Evolutionary conservation across 2,329 filamentous ascomycete genomes (phyloP).

Genomic region (Coniosporium tulheliwenetii): DNA sequence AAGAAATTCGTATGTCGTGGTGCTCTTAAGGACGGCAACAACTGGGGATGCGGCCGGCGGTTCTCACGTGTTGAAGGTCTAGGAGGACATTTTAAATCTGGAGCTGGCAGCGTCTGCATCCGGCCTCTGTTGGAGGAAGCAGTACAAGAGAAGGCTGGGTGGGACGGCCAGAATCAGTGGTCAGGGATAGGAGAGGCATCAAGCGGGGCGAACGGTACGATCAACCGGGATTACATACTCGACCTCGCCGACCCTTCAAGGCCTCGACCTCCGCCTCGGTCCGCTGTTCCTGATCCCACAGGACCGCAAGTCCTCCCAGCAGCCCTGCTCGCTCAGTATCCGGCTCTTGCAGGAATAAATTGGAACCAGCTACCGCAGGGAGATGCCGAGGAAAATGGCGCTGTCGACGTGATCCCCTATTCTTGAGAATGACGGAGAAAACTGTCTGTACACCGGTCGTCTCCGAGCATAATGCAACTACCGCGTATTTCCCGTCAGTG

Average conservation of each 20-base stretch:
- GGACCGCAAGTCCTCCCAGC: constrained; percentile 58
- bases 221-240: constrained; percentile 34
- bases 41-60: constrained; percentile 85
- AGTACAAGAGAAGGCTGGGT: constrained; percentile 68
- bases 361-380: constrained; percentile 71
- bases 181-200: too few species aligned
- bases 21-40: constrained; percentile 63
- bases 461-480: too few species aligned
- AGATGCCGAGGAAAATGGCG: too few species aligned
- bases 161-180: too few species aligned
- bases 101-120: constrained; percentile 91
- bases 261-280: too few species aligned
- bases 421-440: too few species aligned
- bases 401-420: too few species aligned
- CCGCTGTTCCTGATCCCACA: too few species aligned
- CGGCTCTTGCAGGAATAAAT: constrained; percentile 77
- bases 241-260: neutral
- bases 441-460: too few species aligned
- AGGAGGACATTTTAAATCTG: constrained; percentile 85
- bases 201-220: too few species aligned
- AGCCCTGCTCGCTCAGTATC: constrained; percentile 84
- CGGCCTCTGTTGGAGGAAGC: constrained; percentile 96
- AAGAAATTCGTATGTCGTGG: constrained; percentile 98
- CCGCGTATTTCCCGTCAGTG: too few species aligned
- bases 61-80: constrained; percentile 93